Percentiles rank a stretch among this genome's conserved stretches.
phyloP scores from a whole-genome alignment of 768 basidiomycete species.

The Candolleomyces aberdarensis region DNA sequence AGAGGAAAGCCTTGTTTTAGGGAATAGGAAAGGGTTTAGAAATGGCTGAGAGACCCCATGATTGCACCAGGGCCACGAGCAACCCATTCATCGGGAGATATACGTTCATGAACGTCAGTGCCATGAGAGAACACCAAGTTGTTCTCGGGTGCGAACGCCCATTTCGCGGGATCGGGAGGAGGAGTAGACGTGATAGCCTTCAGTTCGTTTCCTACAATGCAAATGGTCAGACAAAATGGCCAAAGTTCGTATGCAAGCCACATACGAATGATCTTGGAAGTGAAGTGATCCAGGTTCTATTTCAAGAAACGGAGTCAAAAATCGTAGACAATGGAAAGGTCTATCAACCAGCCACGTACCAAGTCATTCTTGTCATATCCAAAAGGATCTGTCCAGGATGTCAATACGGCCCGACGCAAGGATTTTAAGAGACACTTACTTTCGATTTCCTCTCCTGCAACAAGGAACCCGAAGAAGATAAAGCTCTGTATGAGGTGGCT shows the following conservation, averaged over 20 bases:
- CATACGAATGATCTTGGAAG: conserved; percentile 63
- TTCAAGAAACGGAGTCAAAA: background rate
- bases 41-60: conserved; percentile 32
- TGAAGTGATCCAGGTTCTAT: conserved; percentile 70
- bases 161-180: conserved; percentile 53
- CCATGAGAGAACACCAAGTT: conserved; percentile 47
- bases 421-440: conserved; percentile 38
- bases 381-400: conserved; percentile 36
- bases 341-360: conserved; percentile 28
- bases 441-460: conserved; percentile 74
- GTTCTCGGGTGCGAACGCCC: conserved; percentile 62
- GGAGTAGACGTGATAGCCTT: conserved; percentile 59
- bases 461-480: conserved; percentile 72
- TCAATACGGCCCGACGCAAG: background rate
- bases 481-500: conserved; percentile 41
- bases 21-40: conserved; percentile 9
- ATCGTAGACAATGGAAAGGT: background rate
- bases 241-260: conserved; percentile 10
- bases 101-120: conserved; percentile 32
- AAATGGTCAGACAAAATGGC: background rate
- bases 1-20: too few relatives aligned
- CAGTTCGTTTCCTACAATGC: conserved; percentile 49
- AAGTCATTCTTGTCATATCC: conserved; percentile 75
- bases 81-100: conserved; percentile 58
- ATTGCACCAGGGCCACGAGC: conserved; percentile 44